A percentile compares a stretch with the other conserved stretches of the same genome.
Conservation (phyloP, 306 rosid species). For the Casuarina glauca region DNA sequence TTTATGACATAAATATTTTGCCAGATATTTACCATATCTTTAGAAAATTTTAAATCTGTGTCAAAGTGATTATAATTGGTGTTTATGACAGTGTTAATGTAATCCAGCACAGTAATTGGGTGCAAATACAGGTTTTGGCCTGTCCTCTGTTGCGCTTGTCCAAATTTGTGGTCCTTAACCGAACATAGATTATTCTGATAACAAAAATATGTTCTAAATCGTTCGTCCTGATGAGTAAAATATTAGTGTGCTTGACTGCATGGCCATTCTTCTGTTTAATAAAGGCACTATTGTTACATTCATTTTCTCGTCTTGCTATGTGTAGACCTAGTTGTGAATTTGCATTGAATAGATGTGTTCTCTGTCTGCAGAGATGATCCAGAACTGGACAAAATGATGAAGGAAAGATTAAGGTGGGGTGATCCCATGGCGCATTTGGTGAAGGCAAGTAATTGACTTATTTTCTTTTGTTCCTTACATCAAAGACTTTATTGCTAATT, state of each 20-base stretch:
- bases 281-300: not conserved
- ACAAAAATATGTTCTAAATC: not conserved
- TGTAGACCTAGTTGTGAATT: not conserved
- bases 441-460: slow-evolving; percentile 52
- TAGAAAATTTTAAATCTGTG: not conserved
- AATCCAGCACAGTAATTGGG: not conserved
- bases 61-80: not conserved
- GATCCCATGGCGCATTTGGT: slow-evolving; percentile 97
- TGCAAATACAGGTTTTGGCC: not conserved
- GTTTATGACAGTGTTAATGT: not conserved
- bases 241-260: not conserved
- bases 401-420: slow-evolving; percentile 82
- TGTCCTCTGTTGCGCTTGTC: not conserved
- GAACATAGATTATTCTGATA: not conserved
- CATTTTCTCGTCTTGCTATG: not conserved
- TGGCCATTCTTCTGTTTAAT: not conserved
- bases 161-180: not conserved
- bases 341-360: slow-evolving; percentile 12
- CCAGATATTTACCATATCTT: not conserved
- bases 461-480: slow-evolving; percentile 13
- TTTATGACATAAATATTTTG: not conserved
- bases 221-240: not conserved
- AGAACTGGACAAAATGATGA: slow-evolving; percentile 71
- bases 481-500: slow-evolving; percentile 15
- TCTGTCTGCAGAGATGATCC: slow-evolving; percentile 69